Conservation (phyloP, 2,329 filamentous ascomycete genomes). For the Bipolaris bicolor region DNA sequence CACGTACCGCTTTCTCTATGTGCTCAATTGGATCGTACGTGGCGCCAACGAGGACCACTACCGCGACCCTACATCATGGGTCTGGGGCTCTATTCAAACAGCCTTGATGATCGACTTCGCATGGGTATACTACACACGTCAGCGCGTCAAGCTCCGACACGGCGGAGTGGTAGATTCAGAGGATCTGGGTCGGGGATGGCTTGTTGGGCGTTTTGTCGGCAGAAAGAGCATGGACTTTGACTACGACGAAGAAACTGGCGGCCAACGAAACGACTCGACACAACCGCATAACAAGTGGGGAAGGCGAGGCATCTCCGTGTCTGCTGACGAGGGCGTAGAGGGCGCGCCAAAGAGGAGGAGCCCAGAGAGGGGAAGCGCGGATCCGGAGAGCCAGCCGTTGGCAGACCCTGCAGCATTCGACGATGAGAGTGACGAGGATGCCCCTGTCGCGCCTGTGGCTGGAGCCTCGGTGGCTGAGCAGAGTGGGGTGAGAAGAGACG, state of each 20-base stretch:
- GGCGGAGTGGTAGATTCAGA: slow-evolving; percentile 90
- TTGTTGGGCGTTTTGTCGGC: slow-evolving; percentile 79
- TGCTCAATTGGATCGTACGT: slow-evolving; percentile 87
- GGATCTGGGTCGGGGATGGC: slow-evolving; percentile 83
- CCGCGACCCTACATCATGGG: slow-evolving; percentile 74
- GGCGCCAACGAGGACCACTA: slow-evolving; percentile 62
- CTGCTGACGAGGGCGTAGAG: slow-evolving; percentile 61
- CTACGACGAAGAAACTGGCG: slow-evolving; percentile 62
- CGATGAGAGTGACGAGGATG: slow-evolving; percentile 52
- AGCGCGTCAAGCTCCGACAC: slow-evolving; percentile 88
- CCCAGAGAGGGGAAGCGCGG: slow-evolving; percentile 21
- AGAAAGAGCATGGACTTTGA: slow-evolving; percentile 57
- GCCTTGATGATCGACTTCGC: slow-evolving; percentile 91
- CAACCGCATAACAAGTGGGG: slow-evolving; percentile 60
- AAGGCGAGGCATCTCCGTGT: slow-evolving; percentile 63
- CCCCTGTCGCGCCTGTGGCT: slow-evolving; percentile 20
- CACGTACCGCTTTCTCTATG: slow-evolving; percentile 86
- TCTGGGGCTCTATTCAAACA: slow-evolving; percentile 89
- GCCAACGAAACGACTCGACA: slow-evolving; percentile 41
- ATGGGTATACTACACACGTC: slow-evolving; percentile 94
- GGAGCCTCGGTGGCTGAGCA: slow-evolving; percentile 21
- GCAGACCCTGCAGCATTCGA: slow-evolving; percentile 57
- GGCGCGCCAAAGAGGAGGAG: slow-evolving; percentile 36
- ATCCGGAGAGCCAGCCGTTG: slow-evolving; percentile 48
- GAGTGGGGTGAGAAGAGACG: slow-evolving; percentile 46